phyloP scores from a whole-genome alignment of 768 basidiomycete species.

The Hygrocybe punicea region DNA sequence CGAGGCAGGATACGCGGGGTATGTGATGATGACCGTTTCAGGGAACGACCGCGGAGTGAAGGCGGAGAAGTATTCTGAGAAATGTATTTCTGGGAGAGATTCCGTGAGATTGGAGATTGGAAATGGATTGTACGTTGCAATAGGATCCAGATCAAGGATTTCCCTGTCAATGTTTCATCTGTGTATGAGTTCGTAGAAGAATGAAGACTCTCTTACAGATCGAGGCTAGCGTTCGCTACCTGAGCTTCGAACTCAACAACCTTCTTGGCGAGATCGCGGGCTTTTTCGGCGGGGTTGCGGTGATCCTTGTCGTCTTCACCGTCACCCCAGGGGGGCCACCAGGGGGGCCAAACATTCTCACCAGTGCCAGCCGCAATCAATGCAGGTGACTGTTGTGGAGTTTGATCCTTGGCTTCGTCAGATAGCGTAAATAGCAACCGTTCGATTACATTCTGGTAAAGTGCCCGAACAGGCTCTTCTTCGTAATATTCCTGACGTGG shows the following conservation, averaged over 20 bases:
- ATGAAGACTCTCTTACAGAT: conserved; percentile 50
- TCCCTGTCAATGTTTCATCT: conserved; percentile 42
- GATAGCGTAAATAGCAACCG: conserved; percentile 61
- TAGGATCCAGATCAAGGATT: conserved; percentile 71
- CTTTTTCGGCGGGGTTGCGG: conserved; percentile 50
- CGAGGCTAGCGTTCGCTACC: conserved; percentile 75
- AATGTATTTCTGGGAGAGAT: conserved; percentile 71
- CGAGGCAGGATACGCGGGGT: conserved; percentile 69
- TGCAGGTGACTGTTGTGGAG: conserved; percentile 9
- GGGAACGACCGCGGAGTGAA: conserved; percentile 80
- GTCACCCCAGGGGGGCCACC: conserved; percentile 84
- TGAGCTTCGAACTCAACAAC: conserved; percentile 77
- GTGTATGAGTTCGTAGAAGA: background rate
- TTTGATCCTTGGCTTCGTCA: conserved; percentile 44
- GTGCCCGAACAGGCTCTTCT: conserved; percentile 62
- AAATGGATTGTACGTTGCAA: conserved; percentile 85
- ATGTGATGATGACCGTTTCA: conserved; percentile 72
- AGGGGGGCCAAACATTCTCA: conserved; percentile 64
- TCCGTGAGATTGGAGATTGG: conserved; percentile 65
- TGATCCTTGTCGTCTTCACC: conserved; percentile 55
- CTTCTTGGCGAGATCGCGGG: conserved; percentile 60
- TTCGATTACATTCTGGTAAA: conserved; percentile 68
- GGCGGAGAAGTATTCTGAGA: conserved; percentile 80
- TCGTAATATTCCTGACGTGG: conserved; percentile 77
- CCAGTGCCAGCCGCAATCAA: conserved; percentile 36